Evolutionary conservation across 2,329 filamentous ascomycete genomes (phyloP).

Genomic region (Colletotrichum plurivorum): DNA sequence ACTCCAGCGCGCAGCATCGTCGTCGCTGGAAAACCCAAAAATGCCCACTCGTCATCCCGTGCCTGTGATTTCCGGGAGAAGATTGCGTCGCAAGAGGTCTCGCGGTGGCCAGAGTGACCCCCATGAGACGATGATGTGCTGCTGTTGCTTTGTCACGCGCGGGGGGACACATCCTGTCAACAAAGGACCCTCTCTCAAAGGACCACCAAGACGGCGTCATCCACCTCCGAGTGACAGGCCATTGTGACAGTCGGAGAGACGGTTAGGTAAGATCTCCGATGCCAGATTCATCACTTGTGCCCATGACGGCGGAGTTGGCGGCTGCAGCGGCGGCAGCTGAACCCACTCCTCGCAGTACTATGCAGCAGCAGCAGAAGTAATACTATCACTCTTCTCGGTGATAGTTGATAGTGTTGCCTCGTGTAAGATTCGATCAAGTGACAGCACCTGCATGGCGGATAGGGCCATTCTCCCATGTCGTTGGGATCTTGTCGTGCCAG

Average conservation of each 20-base stretch:
- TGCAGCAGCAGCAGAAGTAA: too few relatives aligned
- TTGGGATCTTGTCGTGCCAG: slow-evolving; percentile 18
- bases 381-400: background rate
- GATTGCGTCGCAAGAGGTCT: background rate
- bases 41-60: slow-evolving; percentile 12
- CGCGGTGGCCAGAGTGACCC: slow-evolving; percentile 1
- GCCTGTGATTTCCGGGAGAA: background rate
- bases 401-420: slow-evolving; percentile 6
- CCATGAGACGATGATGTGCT: slow-evolving; percentile 30
- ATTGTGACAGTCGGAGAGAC: slow-evolving; percentile 27
- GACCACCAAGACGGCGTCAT: slow-evolving; percentile 3
- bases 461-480: slow-evolving; percentile 21
- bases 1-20: background rate
- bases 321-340: background rate
- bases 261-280: slow-evolving; percentile 18
- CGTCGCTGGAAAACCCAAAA: background rate
- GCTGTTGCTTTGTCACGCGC: background rate
- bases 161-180: background rate
- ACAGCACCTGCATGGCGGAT: slow-evolving; percentile 16
- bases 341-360: too few relatives aligned
- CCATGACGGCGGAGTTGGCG: background rate
- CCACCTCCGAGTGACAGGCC: slow-evolving; percentile 2
- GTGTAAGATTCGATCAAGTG: slow-evolving; percentile 24
- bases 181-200: background rate
- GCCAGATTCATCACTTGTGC: slow-evolving; percentile 1